A percentile compares a stretch with the other conserved stretches of the same genome.
These are phyloP conservation scores for Lactifluus piperatus DNA, from an alignment of 768 basidiomycete species.

Conservation along the genomic window DNA sequence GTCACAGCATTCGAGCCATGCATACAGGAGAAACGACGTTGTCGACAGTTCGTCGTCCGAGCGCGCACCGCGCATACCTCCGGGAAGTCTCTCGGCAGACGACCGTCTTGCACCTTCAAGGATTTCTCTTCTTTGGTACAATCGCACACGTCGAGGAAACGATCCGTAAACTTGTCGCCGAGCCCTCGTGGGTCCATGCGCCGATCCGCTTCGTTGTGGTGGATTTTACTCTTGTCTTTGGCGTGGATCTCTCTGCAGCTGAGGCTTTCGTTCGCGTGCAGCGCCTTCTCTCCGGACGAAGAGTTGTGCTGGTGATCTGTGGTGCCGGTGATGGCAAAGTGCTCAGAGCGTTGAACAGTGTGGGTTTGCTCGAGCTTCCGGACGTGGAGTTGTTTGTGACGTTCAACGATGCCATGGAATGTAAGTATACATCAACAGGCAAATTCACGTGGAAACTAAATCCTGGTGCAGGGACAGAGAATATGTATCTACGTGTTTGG, in stretches of 20 bases:
- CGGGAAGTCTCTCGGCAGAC: constrained; percentile 92
- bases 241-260: constrained; percentile 90
- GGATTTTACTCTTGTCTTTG: constrained; percentile 77
- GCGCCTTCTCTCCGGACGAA: constrained; percentile 62
- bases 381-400: constrained; percentile 76
- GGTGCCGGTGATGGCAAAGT: constrained; percentile 59
- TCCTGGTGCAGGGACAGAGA: constrained; percentile 76
- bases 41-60: constrained; percentile 87
- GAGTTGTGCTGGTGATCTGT: constrained; percentile 84
- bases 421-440: constrained; percentile 38
- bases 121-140: constrained; percentile 90
- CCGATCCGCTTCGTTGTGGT: constrained; percentile 88
- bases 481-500: constrained; percentile 81
- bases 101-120: constrained; percentile 80
- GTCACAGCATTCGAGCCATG: constrained; percentile 74
- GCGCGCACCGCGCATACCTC: constrained; percentile 80
- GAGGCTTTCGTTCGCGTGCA: constrained; percentile 93
- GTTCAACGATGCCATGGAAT: constrained; percentile 89
- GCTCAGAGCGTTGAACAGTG: constrained; percentile 65
- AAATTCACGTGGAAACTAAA: not conserved
- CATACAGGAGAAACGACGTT: constrained; percentile 78
- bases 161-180: constrained; percentile 66
- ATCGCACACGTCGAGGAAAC: constrained; percentile 85
- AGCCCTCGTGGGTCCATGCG: constrained; percentile 56
- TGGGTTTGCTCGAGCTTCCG: constrained; percentile 68